Evolutionary conservation across 2,329 filamentous ascomycete genomes (phyloP), one percentile per base, ranked within the genome.

Genomic region (Epichloe gansuensis): DNA sequence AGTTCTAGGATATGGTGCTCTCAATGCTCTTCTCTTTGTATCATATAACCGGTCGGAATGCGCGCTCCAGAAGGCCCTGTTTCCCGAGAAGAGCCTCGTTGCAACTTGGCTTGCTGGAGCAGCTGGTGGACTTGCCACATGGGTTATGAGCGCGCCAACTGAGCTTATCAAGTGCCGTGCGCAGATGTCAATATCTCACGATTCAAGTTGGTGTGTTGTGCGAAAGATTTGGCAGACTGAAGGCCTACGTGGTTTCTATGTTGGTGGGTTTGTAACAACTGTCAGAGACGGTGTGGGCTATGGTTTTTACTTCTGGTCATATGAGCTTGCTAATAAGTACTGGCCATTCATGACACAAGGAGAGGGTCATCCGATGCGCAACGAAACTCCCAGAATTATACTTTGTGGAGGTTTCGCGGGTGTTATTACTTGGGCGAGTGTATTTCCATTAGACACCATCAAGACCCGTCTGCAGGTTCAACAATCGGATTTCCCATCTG

Each of bases 281-380:
- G 65, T 91, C 42, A 77, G 91, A 48, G 91, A 97, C 68, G 85
- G 85, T 54, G 79, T 96, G 52, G 91, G 91, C n/a, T 97, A 96
- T 69, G 91, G 91, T 0, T 96, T 96, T 67, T 97, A 96, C 65
- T 97, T 97, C 67, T 95, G 87, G 86, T 85, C 86, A 1, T 97
- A 96, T 63, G 87, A 94, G 67, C 72, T 91, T 54, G 81, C 76
- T 57, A 88, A 85, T 57, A 76, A 80, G 38, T 71, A 74, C 51
- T 73, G 82, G 67, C 71, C 72, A 17, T 69, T 69, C 58, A 54
- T 54, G 8, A 42, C 53, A 15, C 54, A 54, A 11, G 51, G 59
- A 13, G 58, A 59, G 11, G 38, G 4, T 23, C 54, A 59, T 2
- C 62, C 62, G 0, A 53, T 65, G 45, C 60, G 68, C 12, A 67